Evolutionary conservation across 192 early-diverging fungal species (phyloP).

Genomic region (Endogone sp.): DNA sequence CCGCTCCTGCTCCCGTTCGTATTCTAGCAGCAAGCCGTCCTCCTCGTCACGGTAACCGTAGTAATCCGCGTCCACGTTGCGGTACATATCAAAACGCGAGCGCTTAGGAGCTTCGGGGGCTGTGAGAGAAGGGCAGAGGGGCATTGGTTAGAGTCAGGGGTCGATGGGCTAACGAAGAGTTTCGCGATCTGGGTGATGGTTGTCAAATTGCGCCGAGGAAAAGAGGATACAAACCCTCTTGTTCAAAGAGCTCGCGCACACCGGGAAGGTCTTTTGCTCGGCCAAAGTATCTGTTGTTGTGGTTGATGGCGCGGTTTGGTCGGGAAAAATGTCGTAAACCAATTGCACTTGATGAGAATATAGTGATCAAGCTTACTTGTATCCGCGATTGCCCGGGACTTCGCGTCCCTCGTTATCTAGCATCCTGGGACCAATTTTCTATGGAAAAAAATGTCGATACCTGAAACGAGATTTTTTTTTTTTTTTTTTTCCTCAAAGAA

Average conservation of each 20-base stretch:
- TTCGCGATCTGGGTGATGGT: too few species aligned
- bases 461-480: too few species aligned
- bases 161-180: too few species aligned
- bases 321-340: too few species aligned
- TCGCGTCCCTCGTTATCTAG: conserved; percentile 85
- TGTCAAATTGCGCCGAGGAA: too few species aligned
- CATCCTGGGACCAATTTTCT: conserved; percentile 72
- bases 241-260: conserved; percentile 88
- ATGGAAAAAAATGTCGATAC: conserved; percentile 1
- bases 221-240: conserved; percentile 47
- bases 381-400: conserved; percentile 86
- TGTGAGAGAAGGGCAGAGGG: too few species aligned
- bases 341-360: conserved; percentile 1
- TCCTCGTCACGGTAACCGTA: conserved; percentile 94
- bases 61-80: conserved; percentile 88
- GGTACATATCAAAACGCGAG: conserved; percentile 66
- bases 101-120: conserved; percentile 42
- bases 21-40: conserved; percentile 76
- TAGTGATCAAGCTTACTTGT: conserved; percentile 55
- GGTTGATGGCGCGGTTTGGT: too few species aligned
- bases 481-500: too few species aligned
- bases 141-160: too few species aligned
- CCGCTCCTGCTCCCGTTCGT: conserved; percentile 60
- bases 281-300: conserved; percentile 87
- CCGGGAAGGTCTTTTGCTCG: conserved; percentile 92